Conservation (phyloP, 2,329 filamentous ascomycete genomes). For the Colletotrichum higginsianum region DNA sequence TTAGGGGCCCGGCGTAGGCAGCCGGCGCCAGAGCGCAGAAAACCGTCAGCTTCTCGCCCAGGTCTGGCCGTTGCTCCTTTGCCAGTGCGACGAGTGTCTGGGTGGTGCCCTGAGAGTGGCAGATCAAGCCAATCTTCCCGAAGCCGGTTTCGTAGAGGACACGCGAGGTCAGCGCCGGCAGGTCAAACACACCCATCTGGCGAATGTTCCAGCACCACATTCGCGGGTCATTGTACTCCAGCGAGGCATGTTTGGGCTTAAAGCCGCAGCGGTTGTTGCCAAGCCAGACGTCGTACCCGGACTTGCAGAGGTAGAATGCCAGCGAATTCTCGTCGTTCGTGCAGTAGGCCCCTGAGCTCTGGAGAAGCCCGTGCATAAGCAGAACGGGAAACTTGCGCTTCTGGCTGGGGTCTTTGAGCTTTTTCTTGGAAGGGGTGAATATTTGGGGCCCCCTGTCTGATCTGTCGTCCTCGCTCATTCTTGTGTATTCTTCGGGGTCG, state of each 20-base stretch:
- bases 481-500: conserved; percentile 81
- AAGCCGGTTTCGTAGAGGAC: conserved; percentile 89
- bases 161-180: conserved; percentile 84
- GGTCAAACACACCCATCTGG: conserved; percentile 92
- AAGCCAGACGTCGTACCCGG: conserved; percentile 95
- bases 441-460: conserved; percentile 72
- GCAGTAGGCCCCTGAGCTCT: conserved; percentile 90
- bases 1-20: conserved; percentile 88
- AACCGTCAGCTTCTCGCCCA: conserved; percentile 86
- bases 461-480: conserved; percentile 64
- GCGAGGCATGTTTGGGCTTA: conserved; percentile 79
- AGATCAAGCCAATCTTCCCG: conserved; percentile 84
- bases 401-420: conserved; percentile 53
- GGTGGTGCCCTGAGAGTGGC: conserved; percentile 93
- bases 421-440: conserved; percentile 66
- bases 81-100: conserved; percentile 90
- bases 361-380: conserved; percentile 89
- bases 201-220: conserved; percentile 99
- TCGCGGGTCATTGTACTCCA: conserved; percentile 82
- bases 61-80: conserved; percentile 88
- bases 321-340: conserved; percentile 91
- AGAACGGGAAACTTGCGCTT: conserved; percentile 84
- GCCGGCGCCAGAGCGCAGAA: conserved; percentile 94
- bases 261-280: conserved; percentile 95
- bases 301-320: conserved; percentile 92